Evolutionary conservation across 129 eudicot genomes (phyloP), one percentile per base, ranked within the genome.

Genomic region (Flaveria sonorensis): DNA sequence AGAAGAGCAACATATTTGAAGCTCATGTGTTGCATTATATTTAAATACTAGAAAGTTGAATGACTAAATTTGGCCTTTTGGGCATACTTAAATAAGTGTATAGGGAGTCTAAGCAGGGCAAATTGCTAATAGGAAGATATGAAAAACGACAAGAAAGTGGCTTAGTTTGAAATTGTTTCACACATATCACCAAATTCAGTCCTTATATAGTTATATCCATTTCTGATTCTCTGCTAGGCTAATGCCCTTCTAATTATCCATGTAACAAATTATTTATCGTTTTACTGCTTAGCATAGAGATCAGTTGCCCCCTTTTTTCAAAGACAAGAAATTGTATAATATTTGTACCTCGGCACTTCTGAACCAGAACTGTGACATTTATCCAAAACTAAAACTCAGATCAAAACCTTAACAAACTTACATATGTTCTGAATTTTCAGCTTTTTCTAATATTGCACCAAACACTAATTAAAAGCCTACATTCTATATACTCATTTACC

Each of bases 241-340:
- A 61, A 24, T 13, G 28, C 40, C 68, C 68, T 61, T 61, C 68
- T 61, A 3, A 3, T 11, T 40, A 24, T 26, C 42, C 18, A 61
- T 61, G 68, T 12, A 28, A 61, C 68, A 24, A 24, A 61, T 26
- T 61, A 61, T 26, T 61, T 61, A 13, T 61, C 10, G 19, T 61
- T 26, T 61, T 61, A 26, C 68, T 26, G 18, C 68, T 26, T 61
- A 61, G 68, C 18, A 61, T 26, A 30, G 45, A 32, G 69, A 63
- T 15, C 16, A 32, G 40, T 24, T 13, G 19, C 28, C 9, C 28
- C 4, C 3, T 20, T 0, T 20, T 19, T 60, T 60, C 39, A 21
- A 60, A 60, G 24, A 19, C 20, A 4, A 3, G 0, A 21, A 21
- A 60, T 60, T 60, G 24, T 12, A 24, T 60, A 59, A 60, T 21